Base-by-base conservation (phyloP, 805 yeast genomes). In the Yamadazyma phyllophila region DNA sequence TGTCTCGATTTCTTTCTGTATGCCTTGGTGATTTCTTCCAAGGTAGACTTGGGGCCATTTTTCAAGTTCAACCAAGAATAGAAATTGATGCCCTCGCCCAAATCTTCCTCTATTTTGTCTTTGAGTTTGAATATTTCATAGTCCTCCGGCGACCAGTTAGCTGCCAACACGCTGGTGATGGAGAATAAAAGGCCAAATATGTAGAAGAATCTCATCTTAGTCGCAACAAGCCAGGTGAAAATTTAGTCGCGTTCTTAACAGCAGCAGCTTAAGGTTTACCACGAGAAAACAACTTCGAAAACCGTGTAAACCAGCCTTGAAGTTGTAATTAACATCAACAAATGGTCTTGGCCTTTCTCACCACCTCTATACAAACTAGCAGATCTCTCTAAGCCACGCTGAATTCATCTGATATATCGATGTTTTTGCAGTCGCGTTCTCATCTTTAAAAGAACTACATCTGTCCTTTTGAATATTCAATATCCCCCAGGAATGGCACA, bases 101-200 rank as follows among this genome's bases (percentile, higher is more conserved):
- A 71, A 52, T 84, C 90, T 36, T 69, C 61, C 41, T 74, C 74
- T 35, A 91, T 62, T 39, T 81, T 83, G 44, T 83, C 82, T 46
- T 82, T 83, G 44, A 88, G 70, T 44, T 77, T 73, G 69, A 92
- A 90, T 45, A 92, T 82, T 66, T 91, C 97, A 29, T 85, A 73
- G 63, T 92, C 97, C 45, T 78, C 81, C 0, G 82, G 69, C 2
- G 81, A 60, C 81, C 90, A 85, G 30, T 54, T 47, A 10, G 69
- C 56, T 4, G 75, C 77, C 26, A 44, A 29, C 24, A 44, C 44
- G 5, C 35, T 20, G 10, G 46, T 33, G 10, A 44, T 16, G 20
- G 39, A 20, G 2, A 38, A n/a, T 9, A 44, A 36, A 26, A 44
- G 29, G 15, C 46, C 39, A 12, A 44, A 7, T 8, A 44, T 20